phyloP scores from a whole-genome alignment of 139 green algal species.

The Coelastrella sp. region DNA sequence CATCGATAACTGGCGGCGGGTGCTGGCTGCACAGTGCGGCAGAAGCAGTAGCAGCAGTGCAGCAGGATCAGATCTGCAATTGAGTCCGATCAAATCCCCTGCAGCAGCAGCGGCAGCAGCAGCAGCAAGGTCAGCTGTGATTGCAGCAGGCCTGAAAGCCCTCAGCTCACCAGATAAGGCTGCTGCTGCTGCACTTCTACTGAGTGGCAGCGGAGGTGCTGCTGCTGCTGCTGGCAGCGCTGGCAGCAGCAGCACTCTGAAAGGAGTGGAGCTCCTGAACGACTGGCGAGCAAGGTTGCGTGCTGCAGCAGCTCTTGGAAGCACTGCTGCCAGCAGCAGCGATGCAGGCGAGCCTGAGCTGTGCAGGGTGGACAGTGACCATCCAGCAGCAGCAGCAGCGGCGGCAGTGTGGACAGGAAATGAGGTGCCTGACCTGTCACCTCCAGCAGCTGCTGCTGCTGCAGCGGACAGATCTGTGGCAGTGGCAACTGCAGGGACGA shows the following conservation, averaged over 20 bases:
- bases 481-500: not conserved
- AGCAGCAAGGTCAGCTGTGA: not conserved
- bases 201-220: not conserved
- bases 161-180: not conserved
- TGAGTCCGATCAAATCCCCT: not conserved
- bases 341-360: not conserved
- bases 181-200: not conserved
- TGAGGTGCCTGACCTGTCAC: not conserved
- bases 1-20: not conserved
- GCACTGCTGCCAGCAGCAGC: not conserved
- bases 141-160: not conserved
- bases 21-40: not conserved
- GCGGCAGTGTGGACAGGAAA: not conserved
- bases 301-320: not conserved
- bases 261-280: not conserved
- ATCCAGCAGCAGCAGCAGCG: not conserved
- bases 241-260: not conserved
- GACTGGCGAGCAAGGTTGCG: not conserved
- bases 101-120: slow-evolving; percentile 3
- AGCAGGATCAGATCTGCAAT: too few relatives aligned
- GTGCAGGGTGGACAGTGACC: not conserved
- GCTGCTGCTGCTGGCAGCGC: not conserved
- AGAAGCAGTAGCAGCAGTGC: slow-evolving; percentile 14
- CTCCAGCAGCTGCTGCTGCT: not conserved
- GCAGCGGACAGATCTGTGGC: not conserved